Base-by-base conservation (phyloP, 2,329 filamentous ascomycete genomes). In the Akanthomyces uredinophilus region DNA sequence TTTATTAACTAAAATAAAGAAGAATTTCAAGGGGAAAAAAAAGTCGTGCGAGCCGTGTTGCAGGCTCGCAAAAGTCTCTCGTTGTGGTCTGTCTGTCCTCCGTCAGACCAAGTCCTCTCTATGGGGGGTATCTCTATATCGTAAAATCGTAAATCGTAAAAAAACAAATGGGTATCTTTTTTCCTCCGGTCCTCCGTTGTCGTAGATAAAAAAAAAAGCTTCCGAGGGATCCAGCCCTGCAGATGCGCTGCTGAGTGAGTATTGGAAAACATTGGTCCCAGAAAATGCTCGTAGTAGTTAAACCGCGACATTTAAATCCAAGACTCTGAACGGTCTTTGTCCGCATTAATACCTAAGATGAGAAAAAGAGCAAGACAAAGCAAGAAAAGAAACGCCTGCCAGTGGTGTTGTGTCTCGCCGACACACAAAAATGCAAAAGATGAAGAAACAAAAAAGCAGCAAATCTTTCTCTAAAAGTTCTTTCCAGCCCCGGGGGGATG, bases 301-400 rank as follows among this genome's bases (percentile, higher is more conserved):
- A 62, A 62, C 60, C 53, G 60, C 60, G 54, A 62, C 60, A 57
- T 62, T 62, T 62, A 46, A 62, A 62, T 56, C 60, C 60, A 62
- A 60, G 46, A 57, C 52, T 56, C 53, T 41, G 41, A 44, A 62
- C 49, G 49, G 57, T 62, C 60, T 57, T 51, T 57, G 60, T 62
- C 60, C 60, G 54, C 60, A 62, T 62, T 62, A 62, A 62, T 62
- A 62, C 60, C 60, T 62, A 62, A 62, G 53, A 51, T 60, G 57
- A 46, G 35, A 32, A 46, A 55, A 53, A 13, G 29, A 39, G 29
- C 5, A 54, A 57, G 58, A 57, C 18, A 20, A 49, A 46, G 46
- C 37, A 60, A 59, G 56, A 32, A 39, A 51, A 46, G 8, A 41
- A 62, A 62, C 60, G 60, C 60, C 60, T 62, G 60, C 60, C 53